A percentile compares a stretch with the other conserved stretches of the same genome.
Evolutionary conservation across 768 basidiomycete genomes (phyloP).

Genomic region (Tylopilus felleus): DNA sequence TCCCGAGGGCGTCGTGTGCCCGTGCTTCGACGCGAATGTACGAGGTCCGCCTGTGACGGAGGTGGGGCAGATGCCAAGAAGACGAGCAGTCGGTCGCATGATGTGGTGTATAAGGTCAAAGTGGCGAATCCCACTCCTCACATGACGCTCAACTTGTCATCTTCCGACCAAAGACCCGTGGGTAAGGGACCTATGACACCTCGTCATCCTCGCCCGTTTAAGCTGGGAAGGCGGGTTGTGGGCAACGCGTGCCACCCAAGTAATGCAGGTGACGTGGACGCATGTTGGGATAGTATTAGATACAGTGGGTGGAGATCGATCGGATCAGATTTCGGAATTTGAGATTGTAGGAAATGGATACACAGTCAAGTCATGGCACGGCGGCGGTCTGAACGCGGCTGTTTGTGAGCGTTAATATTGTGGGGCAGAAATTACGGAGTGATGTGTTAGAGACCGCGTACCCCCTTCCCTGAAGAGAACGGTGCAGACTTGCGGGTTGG

Average conservation of each 20-base stretch:
- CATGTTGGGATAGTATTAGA: conserved; percentile 7
- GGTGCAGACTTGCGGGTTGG: not conserved
- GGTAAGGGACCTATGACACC: conserved; percentile 26
- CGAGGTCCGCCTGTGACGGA: not conserved
- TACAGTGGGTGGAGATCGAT: conserved; percentile 16
- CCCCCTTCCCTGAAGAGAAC: not conserved
- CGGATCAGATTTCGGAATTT: conserved; percentile 13
- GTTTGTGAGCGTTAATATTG: not conserved
- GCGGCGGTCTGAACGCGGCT: not conserved
- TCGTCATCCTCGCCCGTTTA: conserved; percentile 11
- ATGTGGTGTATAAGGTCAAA: conserved; percentile 5
- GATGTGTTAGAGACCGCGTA: not conserved
- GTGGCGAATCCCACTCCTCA: conserved; percentile 3
- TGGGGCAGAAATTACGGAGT: not conserved
- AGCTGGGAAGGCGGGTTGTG: not conserved
- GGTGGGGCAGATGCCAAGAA: conserved; percentile 7
- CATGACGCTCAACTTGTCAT: not conserved
- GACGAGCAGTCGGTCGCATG: conserved; percentile 5
- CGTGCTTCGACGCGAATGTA: not conserved
- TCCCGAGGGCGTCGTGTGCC: not conserved
- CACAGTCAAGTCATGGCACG: not conserved
- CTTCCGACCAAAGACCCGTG: conserved; percentile 1
- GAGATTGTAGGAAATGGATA: not conserved
- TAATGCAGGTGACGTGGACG: conserved; percentile 12
- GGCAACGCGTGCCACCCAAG: not conserved